phyloP scores from a whole-genome alignment of 169 alveolate species.

The Sarcocystis neurona region DNA sequence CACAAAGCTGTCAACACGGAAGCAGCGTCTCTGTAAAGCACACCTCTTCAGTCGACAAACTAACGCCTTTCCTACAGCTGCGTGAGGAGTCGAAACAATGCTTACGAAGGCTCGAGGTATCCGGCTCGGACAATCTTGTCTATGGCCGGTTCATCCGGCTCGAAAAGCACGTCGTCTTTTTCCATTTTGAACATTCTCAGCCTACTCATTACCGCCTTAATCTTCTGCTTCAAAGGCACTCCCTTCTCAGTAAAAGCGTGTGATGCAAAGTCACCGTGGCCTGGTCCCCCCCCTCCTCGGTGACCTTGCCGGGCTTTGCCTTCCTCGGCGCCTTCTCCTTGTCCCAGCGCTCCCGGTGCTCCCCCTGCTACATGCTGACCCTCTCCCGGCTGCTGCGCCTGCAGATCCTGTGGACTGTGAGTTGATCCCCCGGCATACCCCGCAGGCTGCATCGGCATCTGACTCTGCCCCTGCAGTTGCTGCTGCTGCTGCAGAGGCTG shows the following conservation, averaged over 20 bases:
- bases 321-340: too few relatives aligned
- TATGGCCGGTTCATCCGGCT: background rate
- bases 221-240: constrained; percentile 25
- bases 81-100: too few relatives aligned
- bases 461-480: background rate
- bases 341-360: background rate
- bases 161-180: background rate
- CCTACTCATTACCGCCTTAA: background rate
- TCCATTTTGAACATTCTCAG: constrained; percentile 31
- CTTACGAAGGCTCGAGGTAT: constrained; percentile 41
- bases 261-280: background rate
- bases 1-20: too few relatives aligned
- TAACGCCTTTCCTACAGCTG: too few relatives aligned
- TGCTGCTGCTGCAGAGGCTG: background rate
- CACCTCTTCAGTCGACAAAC: too few relatives aligned
- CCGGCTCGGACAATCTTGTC: constrained; percentile 31
- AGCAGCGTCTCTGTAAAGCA: too few relatives aligned
- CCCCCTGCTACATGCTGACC: background rate
- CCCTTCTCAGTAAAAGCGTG: background rate
- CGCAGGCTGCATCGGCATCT: background rate
- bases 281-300: background rate
- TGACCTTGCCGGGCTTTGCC: background rate
- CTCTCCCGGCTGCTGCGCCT: background rate
- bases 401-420: background rate
- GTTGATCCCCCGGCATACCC: background rate